Base-by-base conservation (phyloP, 2,329 filamentous ascomycete genomes). In the Hypoxylon sp. region DNA sequence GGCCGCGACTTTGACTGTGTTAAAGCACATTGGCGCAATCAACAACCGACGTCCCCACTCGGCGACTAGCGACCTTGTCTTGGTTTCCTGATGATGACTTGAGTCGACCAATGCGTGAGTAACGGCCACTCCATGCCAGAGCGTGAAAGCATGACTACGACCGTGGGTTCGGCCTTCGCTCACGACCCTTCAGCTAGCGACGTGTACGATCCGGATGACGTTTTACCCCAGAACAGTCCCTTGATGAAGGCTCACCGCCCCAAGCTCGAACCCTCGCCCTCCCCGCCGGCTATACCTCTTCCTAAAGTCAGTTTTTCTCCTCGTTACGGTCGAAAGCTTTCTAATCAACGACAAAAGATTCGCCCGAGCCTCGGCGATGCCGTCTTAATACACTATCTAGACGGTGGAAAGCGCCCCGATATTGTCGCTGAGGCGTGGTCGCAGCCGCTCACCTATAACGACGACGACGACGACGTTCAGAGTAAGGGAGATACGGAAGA, bases 381-480 rank as follows among this genome's bases (percentile, higher is more conserved):
- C 71, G 88, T 92, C 69, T 83, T 95, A 77, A 84, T 95, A 68
- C 79, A 81, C 61, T 82, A 84, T 76, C 84, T 94, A 81, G 87
- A 82, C 71, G 86, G 83, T 74, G 87, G 88, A 73, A 88, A 88
- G 74, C 82, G 83, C 70, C 88, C 86, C 53, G 89, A 93, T 53
- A 85, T 93, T 74, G 89, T 89, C 62, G 80, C 79, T 69, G 75
- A 80, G 74, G 90, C 87, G 61, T 85, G 83, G 68, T 79, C 81
- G 67, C 76, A 83, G 69, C 82, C 86, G 21, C 80, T 91, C 50
- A 81, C 83, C 21, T 80, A 79, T 1, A 75, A 78, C 58, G 78
- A 81, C 57, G 81, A 81, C 12, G 81, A 81, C 12, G 79, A 82
- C 47, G 80, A 81, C 67, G 81, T 82, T 66, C 78, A 79, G 45